A percentile compares a stretch with the other conserved stretches of the same genome.
phyloP scores from a whole-genome alignment of 768 basidiomycete genomes.

The Kwoniella heveanensis region DNA sequence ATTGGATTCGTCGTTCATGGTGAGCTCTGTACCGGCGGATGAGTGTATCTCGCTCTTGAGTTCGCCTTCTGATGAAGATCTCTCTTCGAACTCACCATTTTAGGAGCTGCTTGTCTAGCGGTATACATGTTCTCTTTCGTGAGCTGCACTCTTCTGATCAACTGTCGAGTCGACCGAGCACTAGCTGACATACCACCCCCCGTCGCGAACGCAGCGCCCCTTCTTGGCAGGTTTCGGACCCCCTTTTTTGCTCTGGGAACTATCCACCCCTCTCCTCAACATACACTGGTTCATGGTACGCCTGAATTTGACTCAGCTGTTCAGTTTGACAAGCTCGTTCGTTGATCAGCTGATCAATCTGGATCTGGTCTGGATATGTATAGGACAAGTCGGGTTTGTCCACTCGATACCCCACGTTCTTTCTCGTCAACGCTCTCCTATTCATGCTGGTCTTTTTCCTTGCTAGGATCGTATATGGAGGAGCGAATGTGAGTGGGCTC shows the following conservation, averaged over 20 bases:
- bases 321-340: too few species aligned
- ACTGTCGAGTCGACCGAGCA: too few species aligned
- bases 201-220: constrained; percentile 63
- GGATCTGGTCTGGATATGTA: neutral
- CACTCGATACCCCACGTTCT: constrained; percentile 68
- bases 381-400: constrained; percentile 61
- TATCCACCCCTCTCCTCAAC: constrained; percentile 82
- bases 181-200: too few species aligned
- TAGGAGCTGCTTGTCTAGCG: constrained; percentile 66
- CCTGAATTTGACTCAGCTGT: neutral
- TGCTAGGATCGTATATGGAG: constrained; percentile 73
- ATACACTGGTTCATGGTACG: constrained; percentile 71
- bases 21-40: constrained; percentile 35
- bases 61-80: too few species aligned
- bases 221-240: constrained; percentile 78
- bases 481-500: constrained; percentile 47
- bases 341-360: too few species aligned
- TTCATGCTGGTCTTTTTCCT: constrained; percentile 71
- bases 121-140: constrained; percentile 75
- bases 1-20: constrained; percentile 79
- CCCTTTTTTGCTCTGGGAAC: constrained; percentile 81
- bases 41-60: too few species aligned
- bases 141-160: constrained; percentile 54
- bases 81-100: too few species aligned
- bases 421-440: constrained; percentile 71